These are phyloP conservation scores for Phytopythium boreale DNA, from an alignment of 352 stramenopile genomes.

Conservation along the genomic window DNA sequence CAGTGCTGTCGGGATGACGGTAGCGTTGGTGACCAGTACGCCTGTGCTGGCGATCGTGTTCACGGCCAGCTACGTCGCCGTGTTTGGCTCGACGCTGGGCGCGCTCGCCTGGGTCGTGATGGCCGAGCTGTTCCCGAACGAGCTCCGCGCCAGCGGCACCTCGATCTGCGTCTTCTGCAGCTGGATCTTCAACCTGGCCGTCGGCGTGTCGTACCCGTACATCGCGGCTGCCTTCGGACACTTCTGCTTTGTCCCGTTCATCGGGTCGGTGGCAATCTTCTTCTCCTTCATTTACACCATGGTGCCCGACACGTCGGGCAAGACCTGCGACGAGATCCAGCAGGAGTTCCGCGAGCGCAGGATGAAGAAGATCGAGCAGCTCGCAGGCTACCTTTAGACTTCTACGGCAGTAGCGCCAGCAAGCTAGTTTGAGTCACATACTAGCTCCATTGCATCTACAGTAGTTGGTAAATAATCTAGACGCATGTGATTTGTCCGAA, in stretches of 20 bases:
- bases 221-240: constrained; percentile 35
- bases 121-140: constrained; percentile 56
- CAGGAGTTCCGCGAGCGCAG: constrained; percentile 24
- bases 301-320: constrained; percentile 57
- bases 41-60: constrained; percentile 44
- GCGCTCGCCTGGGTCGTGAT: constrained; percentile 51
- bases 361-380: background rate
- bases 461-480: too few species aligned
- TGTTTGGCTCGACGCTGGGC: constrained; percentile 46
- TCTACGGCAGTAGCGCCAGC: too few species aligned
- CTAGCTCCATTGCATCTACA: too few species aligned
- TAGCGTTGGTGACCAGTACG: constrained; percentile 20
- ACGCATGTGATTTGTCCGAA: too few species aligned
- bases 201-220: constrained; percentile 59
- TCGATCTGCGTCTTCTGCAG: constrained; percentile 50
- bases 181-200: constrained; percentile 52
- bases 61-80: constrained; percentile 39
- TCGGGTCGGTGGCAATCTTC: constrained; percentile 35
- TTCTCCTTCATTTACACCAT: constrained; percentile 39
- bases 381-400: too few species aligned
- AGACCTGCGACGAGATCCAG: constrained; percentile 63
- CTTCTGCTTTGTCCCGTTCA: constrained; percentile 50
- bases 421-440: too few species aligned
- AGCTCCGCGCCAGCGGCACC: constrained; percentile 36
- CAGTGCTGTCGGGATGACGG: constrained; percentile 43